Evolutionary conservation across 306 rosid species (phyloP).

Genomic region (Fragaria ananassa): DNA sequence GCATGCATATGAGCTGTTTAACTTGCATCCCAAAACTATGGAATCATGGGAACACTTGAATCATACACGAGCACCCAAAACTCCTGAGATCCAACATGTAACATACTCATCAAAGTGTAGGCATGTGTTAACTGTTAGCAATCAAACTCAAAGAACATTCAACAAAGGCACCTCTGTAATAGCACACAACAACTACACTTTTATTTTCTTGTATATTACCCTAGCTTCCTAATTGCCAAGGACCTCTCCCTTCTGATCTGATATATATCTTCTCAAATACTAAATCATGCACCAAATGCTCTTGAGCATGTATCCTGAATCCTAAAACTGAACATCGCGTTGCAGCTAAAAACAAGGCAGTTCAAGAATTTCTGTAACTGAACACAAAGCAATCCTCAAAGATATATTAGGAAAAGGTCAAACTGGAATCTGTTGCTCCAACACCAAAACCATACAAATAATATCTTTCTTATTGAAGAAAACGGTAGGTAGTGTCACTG

Average conservation of each 20-base stretch:
- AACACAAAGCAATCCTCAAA: neutral
- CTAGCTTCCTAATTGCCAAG: neutral
- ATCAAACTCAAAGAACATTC: neutral
- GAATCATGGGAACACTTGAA: neutral
- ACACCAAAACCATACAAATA: neutral
- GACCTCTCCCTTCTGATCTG: neutral
- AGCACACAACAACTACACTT: neutral
- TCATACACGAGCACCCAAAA: conserved; percentile 30
- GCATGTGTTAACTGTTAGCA: neutral
- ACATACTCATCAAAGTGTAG: neutral
- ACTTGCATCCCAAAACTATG: neutral
- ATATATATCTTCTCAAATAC: neutral
- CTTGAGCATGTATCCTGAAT: neutral
- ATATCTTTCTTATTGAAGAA: neutral
- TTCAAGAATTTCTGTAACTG: neutral
- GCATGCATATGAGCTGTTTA: neutral
- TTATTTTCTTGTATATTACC: neutral
- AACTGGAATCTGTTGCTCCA: neutral
- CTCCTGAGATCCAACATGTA: conserved; percentile 19
- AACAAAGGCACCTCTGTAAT: neutral
- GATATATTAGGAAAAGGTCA: neutral
- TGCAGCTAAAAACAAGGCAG: neutral
- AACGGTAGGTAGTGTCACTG: neutral
- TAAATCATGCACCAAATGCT: neutral
- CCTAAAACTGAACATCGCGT: neutral